Evolutionary conservation across 1,284 basidiomycete genomes (phyloP), one percentile per base, ranked within the genome.

Genomic region (Coniferiporia weirii): DNA sequence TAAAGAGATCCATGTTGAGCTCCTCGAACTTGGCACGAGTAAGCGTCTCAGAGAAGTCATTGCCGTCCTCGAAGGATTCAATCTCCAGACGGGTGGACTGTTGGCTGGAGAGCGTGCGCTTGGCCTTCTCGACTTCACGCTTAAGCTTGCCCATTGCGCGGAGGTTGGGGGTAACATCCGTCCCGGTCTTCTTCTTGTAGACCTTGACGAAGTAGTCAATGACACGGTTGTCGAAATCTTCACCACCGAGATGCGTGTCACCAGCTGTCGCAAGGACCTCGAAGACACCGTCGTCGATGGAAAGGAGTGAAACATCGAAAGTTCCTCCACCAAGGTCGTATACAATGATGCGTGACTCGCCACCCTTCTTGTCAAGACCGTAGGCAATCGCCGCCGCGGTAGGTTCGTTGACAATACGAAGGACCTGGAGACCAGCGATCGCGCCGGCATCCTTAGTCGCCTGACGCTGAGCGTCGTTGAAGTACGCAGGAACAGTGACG

Each of bases 1-100:
- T 85, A 91, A 99, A 98, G 54, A 98, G 86, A 70, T 99, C 95
- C 79, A 97, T 91, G 86, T 98, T 98, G 68, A 98, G 81, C 76
- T 98, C 95, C 76, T 98, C 96, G 72, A 99, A 98, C 79, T 98
- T 98, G 79, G 96, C 95, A 62, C 95, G 87, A 62, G 96, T 98
- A 47, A 98, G 84, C 13, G 94, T 93, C 82, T 98, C 95, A 43
- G 93, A 92, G 71, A 98, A 93, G 79, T 99, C 96, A 70, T 97
- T 94, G 68, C 96, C 96, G 68, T 82, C 85, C 76, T 96, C 96
- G 77, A 99, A 98, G 19, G 81, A 78, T 72, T 91, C 87, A 65
- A 90, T 87, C 70, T 91, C 87, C 67, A 90, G 78, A 71, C 82
- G 82, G 63, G 84, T 84, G 59, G 78, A 81, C 79, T 86, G 85